These are phyloP conservation scores for Gossypium rotundifolium DNA, from an alignment of 345 rosid species.

Conservation along the genomic window DNA sequence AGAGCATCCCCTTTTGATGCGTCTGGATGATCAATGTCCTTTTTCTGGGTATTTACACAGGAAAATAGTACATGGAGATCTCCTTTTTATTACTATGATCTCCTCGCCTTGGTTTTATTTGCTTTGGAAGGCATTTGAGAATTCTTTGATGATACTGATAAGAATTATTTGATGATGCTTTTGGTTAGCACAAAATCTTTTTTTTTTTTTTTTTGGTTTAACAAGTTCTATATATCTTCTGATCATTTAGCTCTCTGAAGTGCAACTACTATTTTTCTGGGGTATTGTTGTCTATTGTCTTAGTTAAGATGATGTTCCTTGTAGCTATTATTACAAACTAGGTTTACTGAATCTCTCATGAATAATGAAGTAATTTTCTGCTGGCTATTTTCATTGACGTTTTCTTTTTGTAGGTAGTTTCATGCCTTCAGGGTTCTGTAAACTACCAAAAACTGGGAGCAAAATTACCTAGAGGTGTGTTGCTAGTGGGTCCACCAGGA, in stretches of 20 bases:
- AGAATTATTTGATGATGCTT: not conserved
- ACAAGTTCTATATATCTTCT: not conserved
- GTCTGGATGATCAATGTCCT: too few relatives aligned
- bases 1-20: too few relatives aligned
- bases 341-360: not conserved
- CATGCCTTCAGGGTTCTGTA: conserved; percentile 90
- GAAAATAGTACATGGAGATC: too few relatives aligned
- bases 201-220: not conserved
- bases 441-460: conserved; percentile 84
- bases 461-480: conserved; percentile 80
- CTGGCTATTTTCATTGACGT: conserved; percentile 4
- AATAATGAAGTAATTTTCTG: not conserved
- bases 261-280: not conserved
- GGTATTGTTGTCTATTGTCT: not conserved
- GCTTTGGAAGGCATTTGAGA: not conserved
- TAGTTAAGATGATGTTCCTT: not conserved
- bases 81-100: too few relatives aligned
- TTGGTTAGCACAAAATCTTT: not conserved
- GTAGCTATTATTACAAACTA: not conserved
- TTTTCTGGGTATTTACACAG: too few relatives aligned
- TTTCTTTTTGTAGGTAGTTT: conserved; percentile 63
- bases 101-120: not conserved
- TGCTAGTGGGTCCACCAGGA: conserved; percentile 95
- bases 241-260: not conserved
- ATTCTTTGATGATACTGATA: not conserved